Evolutionary conservation across 169 alveolate species (phyloP).

Genomic region (Plasmodium billcollinsi): DNA sequence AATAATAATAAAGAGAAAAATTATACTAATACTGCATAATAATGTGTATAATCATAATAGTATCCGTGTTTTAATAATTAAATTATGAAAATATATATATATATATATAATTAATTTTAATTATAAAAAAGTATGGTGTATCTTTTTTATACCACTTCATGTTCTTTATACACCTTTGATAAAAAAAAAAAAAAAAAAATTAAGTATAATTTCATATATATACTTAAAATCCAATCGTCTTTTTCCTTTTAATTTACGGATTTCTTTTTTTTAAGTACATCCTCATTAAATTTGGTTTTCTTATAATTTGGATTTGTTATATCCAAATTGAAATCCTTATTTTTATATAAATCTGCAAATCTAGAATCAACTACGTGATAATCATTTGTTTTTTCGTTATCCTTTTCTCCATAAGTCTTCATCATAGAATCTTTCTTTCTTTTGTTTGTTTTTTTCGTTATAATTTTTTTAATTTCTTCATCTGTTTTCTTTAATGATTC

Average conservation of each 20-base stretch:
- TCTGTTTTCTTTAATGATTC: slow-evolving; percentile 65
- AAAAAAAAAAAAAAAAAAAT: too few relatives aligned
- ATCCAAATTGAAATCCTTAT: slow-evolving; percentile 90
- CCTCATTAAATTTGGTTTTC: slow-evolving; percentile 76
- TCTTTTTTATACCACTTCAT: too few relatives aligned
- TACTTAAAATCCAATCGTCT: too few relatives aligned
- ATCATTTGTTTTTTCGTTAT: slow-evolving; percentile 38
- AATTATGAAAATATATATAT: background rate
- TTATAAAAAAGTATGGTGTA: too few relatives aligned
- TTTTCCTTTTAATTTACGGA: background rate
- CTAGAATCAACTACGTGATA: slow-evolving; percentile 83
- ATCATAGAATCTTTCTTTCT: slow-evolving; percentile 53
- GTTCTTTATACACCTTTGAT: too few relatives aligned
- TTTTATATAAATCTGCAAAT: slow-evolving; percentile 84
- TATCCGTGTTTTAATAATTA: too few relatives aligned
- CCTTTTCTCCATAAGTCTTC: slow-evolving; percentile 30
- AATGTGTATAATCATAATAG: too few relatives aligned
- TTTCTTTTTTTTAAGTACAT: slow-evolving; percentile 46
- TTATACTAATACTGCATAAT: too few relatives aligned
- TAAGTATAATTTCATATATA: too few relatives aligned
- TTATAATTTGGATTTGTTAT: slow-evolving; percentile 92
- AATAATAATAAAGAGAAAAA: too few relatives aligned
- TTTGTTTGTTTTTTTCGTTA: slow-evolving; percentile 64
- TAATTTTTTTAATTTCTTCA: slow-evolving; percentile 75
- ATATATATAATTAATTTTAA: background rate